Conservation (phyloP, 164 flowering plant genomes). For the Platanus orientalis region DNA sequence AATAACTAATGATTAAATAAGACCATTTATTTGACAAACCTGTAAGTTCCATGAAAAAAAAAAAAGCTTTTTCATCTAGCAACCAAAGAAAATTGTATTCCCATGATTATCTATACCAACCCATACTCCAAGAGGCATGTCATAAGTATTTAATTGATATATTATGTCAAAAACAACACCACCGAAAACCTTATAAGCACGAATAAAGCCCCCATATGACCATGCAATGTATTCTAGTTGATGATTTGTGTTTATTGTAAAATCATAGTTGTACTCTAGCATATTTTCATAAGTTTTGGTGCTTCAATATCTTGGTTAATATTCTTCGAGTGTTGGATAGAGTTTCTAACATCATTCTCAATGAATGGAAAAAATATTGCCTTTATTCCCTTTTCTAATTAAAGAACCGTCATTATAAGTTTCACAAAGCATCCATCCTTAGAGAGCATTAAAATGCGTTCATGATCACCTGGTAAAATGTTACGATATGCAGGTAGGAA, state of each 20-base stretch:
- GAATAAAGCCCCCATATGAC: conserved; percentile 48
- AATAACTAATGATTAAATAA: not conserved
- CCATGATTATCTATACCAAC: conserved; percentile 67
- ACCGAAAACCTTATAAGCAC: conserved; percentile 41
- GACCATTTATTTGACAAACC: conserved; percentile 25
- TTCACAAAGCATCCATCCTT: conserved; percentile 72
- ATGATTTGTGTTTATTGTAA: conserved; percentile 43
- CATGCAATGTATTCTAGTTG: conserved; percentile 64
- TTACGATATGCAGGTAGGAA: conserved; percentile 70
- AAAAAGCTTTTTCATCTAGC: conserved; percentile 50
- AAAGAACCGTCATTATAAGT: conserved; percentile 59
- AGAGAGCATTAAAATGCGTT: conserved; percentile 55
- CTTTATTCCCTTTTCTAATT: conserved; percentile 60
- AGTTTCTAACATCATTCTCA: conserved; percentile 67
- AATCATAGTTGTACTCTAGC: conserved; percentile 49
- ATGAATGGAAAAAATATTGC: conserved; percentile 57
- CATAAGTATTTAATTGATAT: conserved; percentile 55
- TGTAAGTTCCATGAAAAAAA: conserved; percentile 50
- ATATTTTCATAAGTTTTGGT: conserved; percentile 54
- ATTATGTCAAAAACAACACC: conserved; percentile 61
- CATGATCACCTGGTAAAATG: conserved; percentile 63
- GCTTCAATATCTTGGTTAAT: conserved; percentile 55
- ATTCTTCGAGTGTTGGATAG: conserved; percentile 52
- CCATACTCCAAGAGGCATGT: conserved; percentile 57
- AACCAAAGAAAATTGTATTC: conserved; percentile 45